Conservation (phyloP, 2,329 filamentous ascomycete species). For the Fusarium tupiense region DNA sequence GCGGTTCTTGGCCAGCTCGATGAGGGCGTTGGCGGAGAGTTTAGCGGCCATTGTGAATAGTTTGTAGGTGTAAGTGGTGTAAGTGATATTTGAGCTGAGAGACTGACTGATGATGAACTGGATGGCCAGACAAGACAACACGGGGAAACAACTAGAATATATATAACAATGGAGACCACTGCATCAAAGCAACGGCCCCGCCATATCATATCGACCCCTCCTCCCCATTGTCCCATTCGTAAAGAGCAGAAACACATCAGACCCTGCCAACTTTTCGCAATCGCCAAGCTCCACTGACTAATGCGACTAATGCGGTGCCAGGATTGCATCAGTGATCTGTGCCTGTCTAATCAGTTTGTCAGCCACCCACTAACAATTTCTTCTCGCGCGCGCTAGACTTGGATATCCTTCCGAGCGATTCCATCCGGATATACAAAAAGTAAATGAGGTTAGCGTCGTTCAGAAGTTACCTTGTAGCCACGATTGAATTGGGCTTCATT, state of each 20-base stretch:
- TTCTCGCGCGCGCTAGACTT: slow-evolving; percentile 4
- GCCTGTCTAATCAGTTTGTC: neutral
- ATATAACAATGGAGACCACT: slow-evolving; percentile 12
- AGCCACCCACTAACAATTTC: neutral
- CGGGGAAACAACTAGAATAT: slow-evolving; percentile 14
- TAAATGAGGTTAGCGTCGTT: neutral
- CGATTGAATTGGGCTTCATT: neutral
- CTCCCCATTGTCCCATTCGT: slow-evolving; percentile 1
- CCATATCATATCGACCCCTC: slow-evolving; percentile 15
- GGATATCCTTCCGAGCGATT: neutral
- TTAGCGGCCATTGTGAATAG: slow-evolving; percentile 56
- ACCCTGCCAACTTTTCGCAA: slow-evolving; percentile 18
- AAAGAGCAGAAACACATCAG: neutral
- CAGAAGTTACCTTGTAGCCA: neutral
- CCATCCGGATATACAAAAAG: slow-evolving; percentile 1
- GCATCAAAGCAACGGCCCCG: slow-evolving; percentile 6
- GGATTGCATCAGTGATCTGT: slow-evolving; percentile 14
- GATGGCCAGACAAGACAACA: neutral
- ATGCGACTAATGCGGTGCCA: slow-evolving; percentile 22
- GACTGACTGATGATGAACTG: neutral
- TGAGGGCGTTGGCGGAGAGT: slow-evolving; percentile 60
- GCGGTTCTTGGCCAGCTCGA: slow-evolving; percentile 73
- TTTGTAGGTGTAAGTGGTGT: slow-evolving; percentile 5
- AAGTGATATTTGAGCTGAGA: slow-evolving; percentile 4
- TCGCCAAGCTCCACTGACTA: slow-evolving; percentile 21